Evolutionary conservation across 2,329 filamentous ascomycete species (phyloP).

Genomic region (Zymoseptoria crescenta): DNA sequence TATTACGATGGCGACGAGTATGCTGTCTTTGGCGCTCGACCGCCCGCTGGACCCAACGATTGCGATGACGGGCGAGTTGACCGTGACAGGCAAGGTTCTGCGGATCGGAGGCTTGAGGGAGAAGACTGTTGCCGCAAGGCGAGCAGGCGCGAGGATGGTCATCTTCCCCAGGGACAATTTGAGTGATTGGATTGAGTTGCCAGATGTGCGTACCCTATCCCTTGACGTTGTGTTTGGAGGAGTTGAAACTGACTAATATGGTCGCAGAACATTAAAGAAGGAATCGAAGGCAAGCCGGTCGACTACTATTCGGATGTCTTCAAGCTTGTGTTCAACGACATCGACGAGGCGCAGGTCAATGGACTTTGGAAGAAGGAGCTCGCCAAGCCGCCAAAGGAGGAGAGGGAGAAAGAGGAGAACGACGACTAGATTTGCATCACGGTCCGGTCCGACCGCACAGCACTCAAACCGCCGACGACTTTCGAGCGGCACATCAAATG

Average conservation of each 20-base stretch:
- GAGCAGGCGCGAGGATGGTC: constrained; percentile 86
- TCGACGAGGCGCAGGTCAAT: constrained; percentile 68
- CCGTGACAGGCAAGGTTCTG: constrained; percentile 91
- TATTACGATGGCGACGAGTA: constrained; percentile 94
- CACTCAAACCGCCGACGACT: background rate
- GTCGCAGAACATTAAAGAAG: constrained; percentile 88
- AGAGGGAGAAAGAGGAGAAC: constrained; percentile 28
- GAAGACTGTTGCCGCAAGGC: constrained; percentile 91
- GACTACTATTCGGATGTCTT: constrained; percentile 95
- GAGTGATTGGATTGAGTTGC: constrained; percentile 95
- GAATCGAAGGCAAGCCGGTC: constrained; percentile 83
- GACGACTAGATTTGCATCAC: constrained; percentile 1
- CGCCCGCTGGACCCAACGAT: constrained; percentile 72
- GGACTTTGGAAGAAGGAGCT: constrained; percentile 61
- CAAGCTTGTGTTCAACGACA: constrained; percentile 74
- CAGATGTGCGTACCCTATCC: constrained; percentile 61
- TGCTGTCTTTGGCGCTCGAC: constrained; percentile 78
- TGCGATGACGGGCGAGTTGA: constrained; percentile 97
- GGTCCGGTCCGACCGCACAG: background rate
- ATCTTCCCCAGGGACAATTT: constrained; percentile 93
- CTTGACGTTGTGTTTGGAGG: background rate
- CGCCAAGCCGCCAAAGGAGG: constrained; percentile 48
- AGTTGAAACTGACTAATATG: constrained; percentile 6
- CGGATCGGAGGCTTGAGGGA: constrained; percentile 89
- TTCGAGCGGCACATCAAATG: too few relatives aligned